Percentiles rank a stretch among this genome's conserved stretches.
Conservation (phyloP, 305 asterid species). For the Fraxinus paxiana region DNA sequence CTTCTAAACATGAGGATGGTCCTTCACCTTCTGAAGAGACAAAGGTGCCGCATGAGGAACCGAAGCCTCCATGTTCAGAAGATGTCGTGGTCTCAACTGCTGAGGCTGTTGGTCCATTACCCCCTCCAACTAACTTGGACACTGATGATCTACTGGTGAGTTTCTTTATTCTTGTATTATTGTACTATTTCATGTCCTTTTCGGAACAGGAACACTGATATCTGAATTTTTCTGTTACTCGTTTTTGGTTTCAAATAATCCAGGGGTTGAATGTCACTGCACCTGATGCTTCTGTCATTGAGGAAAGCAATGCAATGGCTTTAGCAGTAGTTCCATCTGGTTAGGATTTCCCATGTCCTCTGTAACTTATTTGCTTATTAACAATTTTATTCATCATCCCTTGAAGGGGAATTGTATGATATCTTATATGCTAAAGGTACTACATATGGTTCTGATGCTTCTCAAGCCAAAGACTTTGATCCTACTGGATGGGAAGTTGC, state of each 20-base stretch:
- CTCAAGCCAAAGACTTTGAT: conserved; percentile 55
- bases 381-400: background rate
- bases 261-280: conserved; percentile 68
- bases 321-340: conserved; percentile 86
- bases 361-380: background rate
- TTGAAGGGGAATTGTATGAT: background rate
- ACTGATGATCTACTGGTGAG: conserved; percentile 79
- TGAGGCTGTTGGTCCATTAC: conserved; percentile 42
- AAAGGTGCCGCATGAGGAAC: conserved; percentile 42
- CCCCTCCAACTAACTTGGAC: conserved; percentile 45
- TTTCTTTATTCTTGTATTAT: conserved; percentile 7
- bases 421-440: conserved; percentile 39
- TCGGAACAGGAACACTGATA: background rate
- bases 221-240: conserved; percentile 17
- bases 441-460: conserved; percentile 44
- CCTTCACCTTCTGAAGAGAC: conserved; percentile 59
- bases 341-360: conserved; percentile 29
- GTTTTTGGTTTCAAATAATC: background rate
- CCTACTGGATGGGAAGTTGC: conserved; percentile 98
- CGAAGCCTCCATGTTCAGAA: conserved; percentile 38
- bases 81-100: conserved; percentile 43
- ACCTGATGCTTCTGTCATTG: conserved; percentile 59
- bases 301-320: conserved; percentile 86
- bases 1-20: conserved; percentile 80
- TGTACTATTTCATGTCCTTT: background rate